phyloP scores from a whole-genome alignment of 1,139 yeast species.

The Meyerozyma smithsonii region DNA sequence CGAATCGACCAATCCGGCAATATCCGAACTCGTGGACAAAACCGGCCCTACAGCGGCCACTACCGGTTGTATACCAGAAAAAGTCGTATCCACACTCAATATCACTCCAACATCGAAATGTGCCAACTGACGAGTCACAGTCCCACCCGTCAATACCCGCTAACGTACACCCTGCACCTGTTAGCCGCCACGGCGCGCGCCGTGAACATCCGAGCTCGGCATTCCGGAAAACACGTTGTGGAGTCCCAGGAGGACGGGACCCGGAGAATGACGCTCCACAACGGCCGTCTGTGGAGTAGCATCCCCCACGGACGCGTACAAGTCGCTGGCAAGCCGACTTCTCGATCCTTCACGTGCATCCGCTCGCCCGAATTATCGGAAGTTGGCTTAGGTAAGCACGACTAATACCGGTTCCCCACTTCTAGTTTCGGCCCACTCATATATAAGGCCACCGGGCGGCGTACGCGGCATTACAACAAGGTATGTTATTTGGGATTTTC shows the following conservation, averaged over 20 bases:
- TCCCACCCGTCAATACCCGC: no score
- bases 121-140: no score
- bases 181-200: not conserved
- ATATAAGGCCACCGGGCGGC: not conserved
- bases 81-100: no score
- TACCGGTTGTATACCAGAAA: no score
- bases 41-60: not conserved
- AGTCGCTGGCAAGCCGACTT: not conserved
- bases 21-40: not conserved
- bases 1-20: not conserved
- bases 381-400: not conserved
- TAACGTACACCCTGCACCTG: no score
- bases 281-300: no score
- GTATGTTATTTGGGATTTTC: not conserved
- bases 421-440: not conserved
- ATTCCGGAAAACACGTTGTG: no score
- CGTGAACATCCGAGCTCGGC: not conserved
- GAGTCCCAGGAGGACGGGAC: no score
- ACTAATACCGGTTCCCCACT: not conserved
- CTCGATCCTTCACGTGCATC: conserved; percentile 2
- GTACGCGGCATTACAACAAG: not conserved
- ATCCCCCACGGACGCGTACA: no score
- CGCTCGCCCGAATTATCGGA: conserved; percentile 3
- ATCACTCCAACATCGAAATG: no score
- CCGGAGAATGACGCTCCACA: no score